phyloP scores from a whole-genome alignment of 345 rosid genomes.

The Erysimum cheiranthoides region DNA sequence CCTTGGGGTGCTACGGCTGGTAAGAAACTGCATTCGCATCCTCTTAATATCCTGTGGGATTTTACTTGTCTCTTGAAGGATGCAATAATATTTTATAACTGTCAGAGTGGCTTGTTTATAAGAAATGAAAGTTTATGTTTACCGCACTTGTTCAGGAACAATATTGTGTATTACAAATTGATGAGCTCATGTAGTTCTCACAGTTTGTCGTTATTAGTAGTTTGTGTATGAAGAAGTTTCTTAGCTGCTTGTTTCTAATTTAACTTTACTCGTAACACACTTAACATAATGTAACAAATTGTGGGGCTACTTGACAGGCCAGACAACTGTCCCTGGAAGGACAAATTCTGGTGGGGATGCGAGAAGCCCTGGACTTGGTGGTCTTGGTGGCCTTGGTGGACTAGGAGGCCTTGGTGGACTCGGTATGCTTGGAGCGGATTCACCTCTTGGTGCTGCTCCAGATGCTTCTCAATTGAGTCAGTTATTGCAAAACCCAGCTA shows the following conservation, averaged over 20 bases:
- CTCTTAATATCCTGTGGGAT: neutral
- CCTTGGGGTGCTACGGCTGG: slow-evolving; percentile 73
- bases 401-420: slow-evolving; percentile 71
- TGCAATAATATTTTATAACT: neutral
- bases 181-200: slow-evolving; percentile 2
- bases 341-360: slow-evolving; percentile 58
- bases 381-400: slow-evolving; percentile 63
- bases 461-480: slow-evolving; percentile 67
- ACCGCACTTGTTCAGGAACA: slow-evolving; percentile 8
- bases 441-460: slow-evolving; percentile 55
- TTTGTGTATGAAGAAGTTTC: slow-evolving; percentile 2
- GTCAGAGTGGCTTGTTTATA: neutral
- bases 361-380: slow-evolving; percentile 63
- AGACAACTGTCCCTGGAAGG: slow-evolving; percentile 59
- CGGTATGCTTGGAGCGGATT: slow-evolving; percentile 63
- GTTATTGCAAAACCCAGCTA: slow-evolving; percentile 78
- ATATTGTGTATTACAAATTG: neutral
- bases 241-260: neutral
- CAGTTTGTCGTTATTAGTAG: neutral
- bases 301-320: slow-evolving; percentile 43
- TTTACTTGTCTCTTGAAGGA: slow-evolving; percentile 9
- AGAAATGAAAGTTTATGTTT: neutral
- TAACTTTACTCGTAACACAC: neutral
- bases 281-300: neutral
- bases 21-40: slow-evolving; percentile 37